phyloP scores from a whole-genome alignment of 1,284 basidiomycete species.

The Fomes fomentarius region DNA sequence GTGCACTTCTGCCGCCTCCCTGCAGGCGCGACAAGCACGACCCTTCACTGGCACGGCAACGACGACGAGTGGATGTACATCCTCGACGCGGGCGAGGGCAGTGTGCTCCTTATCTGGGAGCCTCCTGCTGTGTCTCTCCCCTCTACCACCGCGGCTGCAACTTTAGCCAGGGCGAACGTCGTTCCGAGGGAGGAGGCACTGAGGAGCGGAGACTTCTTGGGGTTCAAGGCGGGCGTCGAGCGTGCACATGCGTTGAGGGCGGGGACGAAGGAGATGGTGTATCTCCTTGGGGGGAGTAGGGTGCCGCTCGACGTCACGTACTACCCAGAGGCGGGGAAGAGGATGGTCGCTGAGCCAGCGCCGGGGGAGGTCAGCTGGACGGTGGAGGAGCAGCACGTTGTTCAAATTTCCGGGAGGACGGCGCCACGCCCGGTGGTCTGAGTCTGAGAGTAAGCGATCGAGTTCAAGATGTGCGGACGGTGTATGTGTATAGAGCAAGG shows the following conservation, averaged over 20 bases:
- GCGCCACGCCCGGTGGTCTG: no score
- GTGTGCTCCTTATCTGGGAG: constrained; percentile 18
- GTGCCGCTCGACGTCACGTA: constrained; percentile 27
- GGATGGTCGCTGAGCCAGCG: constrained; percentile 15
- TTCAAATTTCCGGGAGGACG: no score
- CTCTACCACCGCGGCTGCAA: no score
- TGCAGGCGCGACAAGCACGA: constrained; percentile 27
- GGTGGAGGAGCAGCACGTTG: constrained; percentile 9
- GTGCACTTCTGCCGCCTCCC: constrained; percentile 31
- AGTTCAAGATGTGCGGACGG: no score
- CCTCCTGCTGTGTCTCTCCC: no score
- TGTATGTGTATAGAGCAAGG: no score
- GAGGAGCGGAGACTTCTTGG: constrained; percentile 32
- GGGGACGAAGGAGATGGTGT: constrained; percentile 27
- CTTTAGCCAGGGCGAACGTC: not conserved
- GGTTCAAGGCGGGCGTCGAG: constrained; percentile 28
- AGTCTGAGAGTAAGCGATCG: no score
- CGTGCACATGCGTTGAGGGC: constrained; percentile 29
- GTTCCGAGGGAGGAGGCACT: constrained; percentile 25
- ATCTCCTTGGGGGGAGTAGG: constrained; percentile 31
- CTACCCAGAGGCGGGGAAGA: constrained; percentile 26
- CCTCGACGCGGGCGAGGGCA: constrained; percentile 30
- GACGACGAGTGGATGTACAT: constrained; percentile 36
- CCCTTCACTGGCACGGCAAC: constrained; percentile 31
- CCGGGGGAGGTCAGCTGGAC: constrained; percentile 9